Evolutionary conservation across 345 rosid species (phyloP).

Genomic region (Lenwebbia sp.): DNA sequence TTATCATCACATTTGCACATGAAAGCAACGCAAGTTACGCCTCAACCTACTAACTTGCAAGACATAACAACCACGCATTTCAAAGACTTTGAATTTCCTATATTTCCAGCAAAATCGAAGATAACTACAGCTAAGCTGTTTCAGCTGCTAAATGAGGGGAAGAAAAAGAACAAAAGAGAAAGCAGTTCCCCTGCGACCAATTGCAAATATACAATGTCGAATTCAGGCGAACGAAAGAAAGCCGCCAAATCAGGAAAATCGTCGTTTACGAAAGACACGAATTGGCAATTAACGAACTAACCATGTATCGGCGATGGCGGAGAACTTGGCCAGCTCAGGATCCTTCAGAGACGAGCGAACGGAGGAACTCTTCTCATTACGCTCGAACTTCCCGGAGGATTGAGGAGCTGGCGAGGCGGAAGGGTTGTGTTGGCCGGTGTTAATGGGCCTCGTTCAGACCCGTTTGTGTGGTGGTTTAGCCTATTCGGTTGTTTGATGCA

Average conservation of each 20-base stretch:
- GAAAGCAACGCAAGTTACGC: neutral
- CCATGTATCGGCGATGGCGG: constrained; percentile 90
- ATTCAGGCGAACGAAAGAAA: too few species aligned
- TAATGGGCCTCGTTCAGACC: neutral
- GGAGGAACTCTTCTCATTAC: neutral
- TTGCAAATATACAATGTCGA: too few species aligned
- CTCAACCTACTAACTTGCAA: neutral
- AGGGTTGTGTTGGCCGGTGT: neutral
- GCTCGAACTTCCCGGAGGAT: constrained; percentile 1
- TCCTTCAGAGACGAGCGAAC: constrained; percentile 54
- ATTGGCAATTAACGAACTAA: constrained; percentile 2
- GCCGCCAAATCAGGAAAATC: neutral
- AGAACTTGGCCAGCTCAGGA: constrained; percentile 69
- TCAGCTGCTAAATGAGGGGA: too few species aligned
- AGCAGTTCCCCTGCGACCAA: too few species aligned
- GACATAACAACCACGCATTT: neutral
- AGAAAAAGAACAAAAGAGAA: too few species aligned
- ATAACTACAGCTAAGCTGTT: neutral
- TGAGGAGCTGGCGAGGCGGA: neutral
- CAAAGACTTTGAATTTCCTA: neutral
- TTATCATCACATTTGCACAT: neutral
- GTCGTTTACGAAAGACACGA: neutral
- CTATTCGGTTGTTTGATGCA: neutral
- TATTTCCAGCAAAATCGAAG: neutral
- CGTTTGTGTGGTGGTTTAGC: neutral